A percentile compares a stretch with the other conserved stretches of the same genome.
phyloP scores from a whole-genome alignment of 352 stramenopile species.

The Pythium vanterpoolii region DNA sequence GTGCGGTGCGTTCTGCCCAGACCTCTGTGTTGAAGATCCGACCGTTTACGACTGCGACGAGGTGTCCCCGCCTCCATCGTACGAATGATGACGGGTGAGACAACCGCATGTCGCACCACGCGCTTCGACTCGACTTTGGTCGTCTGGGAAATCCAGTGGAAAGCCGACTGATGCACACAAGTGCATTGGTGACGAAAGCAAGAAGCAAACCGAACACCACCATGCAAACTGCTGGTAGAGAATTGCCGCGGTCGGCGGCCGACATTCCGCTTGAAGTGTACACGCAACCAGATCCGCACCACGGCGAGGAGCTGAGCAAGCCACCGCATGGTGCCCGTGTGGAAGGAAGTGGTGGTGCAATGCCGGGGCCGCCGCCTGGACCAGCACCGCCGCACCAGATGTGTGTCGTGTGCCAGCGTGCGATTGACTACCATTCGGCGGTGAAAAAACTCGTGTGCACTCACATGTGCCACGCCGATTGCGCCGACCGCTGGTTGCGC shows the following conservation, averaged over 20 bases:
- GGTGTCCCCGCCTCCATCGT: constrained; percentile 17
- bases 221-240: constrained; percentile 9
- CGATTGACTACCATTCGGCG: constrained; percentile 28
- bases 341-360: not conserved
- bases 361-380: not conserved
- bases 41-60: constrained; percentile 17
- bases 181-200: not conserved
- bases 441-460: constrained; percentile 58
- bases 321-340: too few relatives aligned
- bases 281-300: constrained; percentile 1
- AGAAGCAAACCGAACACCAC: not conserved
- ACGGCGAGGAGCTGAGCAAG: not conserved
- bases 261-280: constrained; percentile 18
- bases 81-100: constrained; percentile 8
- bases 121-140: not conserved
- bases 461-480: constrained; percentile 63
- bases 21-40: constrained; percentile 13
- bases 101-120: not conserved
- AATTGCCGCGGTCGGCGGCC: constrained; percentile 6
- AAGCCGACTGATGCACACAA: not conserved
- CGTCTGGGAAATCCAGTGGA: not conserved
- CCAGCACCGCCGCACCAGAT: constrained; percentile 16
- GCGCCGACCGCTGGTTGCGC: constrained; percentile 51
- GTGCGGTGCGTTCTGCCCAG: not conserved
- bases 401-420: constrained; percentile 40